Evolutionary conservation across 2,329 filamentous ascomycete species (phyloP), one percentile per base, ranked within the genome.

Genomic region (Kalmusia sp.): DNA sequence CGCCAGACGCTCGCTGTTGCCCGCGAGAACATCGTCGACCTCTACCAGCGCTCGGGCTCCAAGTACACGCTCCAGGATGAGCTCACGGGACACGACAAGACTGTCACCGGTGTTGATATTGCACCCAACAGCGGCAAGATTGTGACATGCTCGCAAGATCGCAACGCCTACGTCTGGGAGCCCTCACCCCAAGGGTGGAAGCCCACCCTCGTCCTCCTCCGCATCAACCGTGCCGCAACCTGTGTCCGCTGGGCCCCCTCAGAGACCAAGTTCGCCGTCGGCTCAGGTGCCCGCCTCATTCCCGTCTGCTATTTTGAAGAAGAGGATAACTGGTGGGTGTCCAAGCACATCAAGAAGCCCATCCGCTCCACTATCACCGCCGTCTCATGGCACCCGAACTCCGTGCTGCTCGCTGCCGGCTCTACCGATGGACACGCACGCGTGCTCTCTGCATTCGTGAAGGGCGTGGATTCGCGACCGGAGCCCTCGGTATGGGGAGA

Each of bases 251-350:
- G 95, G 95, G 96, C 92, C 19, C 95, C 95, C 2, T 93, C 90
- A 19, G 95, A 99, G 82, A 90, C 88, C 74, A 99, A 99, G 78
- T 99, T 99, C 75, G 95, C 95, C 49, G 95, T 98, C 22, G 95
- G 95, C 55, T 97, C 93, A 24, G 95, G 95, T 57, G 95, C 96
- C 65, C 88, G 95, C 59, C 90, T 96, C 61, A 96, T 99, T 68
- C 92, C 95, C 34, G 85, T 98, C 65, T 99, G 95, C 83, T 98
- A 98, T 81, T 99, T 99, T 67, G 95, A 99, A 73, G 91, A 96
- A 75, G 95, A 99, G 77, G 97, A 99, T 77, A 93, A 99, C 81
- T 99, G 95, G 95, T 99, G 95, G 95, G 93, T 99, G 35, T 97
- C 93, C 31, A 99, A 99, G 83, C 95, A 99, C 78, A 80, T 99